Evolutionary conservation across 495 filamentous ascomycete genomes (phyloP).

Genomic region (Neurospora sp.): DNA sequence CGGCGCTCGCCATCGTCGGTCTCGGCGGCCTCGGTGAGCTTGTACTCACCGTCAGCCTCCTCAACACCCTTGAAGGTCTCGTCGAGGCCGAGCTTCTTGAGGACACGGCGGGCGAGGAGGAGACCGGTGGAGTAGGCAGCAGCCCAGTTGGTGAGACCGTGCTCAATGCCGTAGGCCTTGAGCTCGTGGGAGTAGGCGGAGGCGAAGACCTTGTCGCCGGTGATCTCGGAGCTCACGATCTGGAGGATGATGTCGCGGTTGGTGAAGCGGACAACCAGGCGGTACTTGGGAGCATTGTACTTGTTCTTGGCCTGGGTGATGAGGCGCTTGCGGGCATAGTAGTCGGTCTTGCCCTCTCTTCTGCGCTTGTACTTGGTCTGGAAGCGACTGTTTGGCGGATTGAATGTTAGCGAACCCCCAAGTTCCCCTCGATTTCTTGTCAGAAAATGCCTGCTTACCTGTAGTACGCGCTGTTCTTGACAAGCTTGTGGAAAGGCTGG

Average conservation of each 20-base stretch:
- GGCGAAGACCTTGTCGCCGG: conserved; percentile 90
- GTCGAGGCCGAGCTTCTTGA: conserved; percentile 91
- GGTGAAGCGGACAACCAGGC: conserved; percentile 99
- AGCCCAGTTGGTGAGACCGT: conserved; percentile 99
- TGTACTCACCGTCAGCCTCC: conserved; percentile 90
- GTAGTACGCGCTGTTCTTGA: conserved; percentile 97
- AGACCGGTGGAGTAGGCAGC: conserved; percentile 95
- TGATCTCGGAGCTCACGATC: conserved; percentile 93
- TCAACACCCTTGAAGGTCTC: conserved; percentile 87
- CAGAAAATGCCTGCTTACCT: conserved; percentile 49
- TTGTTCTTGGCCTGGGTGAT: conserved; percentile 99
- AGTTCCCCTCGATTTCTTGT: background rate
- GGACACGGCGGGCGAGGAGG: conserved; percentile 88
- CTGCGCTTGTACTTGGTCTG: conserved; percentile 99
- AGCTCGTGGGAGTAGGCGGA: conserved; percentile 97
- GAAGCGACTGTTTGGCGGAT: conserved; percentile 59
- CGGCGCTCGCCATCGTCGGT: conserved; percentile 76
- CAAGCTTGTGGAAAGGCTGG: conserved; percentile 86
- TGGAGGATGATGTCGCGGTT: conserved; percentile 98
- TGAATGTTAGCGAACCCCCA: conserved; percentile 5
- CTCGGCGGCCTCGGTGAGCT: conserved; percentile 83
- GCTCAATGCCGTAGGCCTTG: conserved; percentile 87
- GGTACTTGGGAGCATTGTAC: conserved; percentile 99
- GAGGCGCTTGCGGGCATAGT: conserved; percentile 98
- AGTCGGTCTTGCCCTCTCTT: conserved; percentile 96